phyloP scores from a whole-genome alignment of 257 asterid genomes.

The Solanum sitiens region DNA sequence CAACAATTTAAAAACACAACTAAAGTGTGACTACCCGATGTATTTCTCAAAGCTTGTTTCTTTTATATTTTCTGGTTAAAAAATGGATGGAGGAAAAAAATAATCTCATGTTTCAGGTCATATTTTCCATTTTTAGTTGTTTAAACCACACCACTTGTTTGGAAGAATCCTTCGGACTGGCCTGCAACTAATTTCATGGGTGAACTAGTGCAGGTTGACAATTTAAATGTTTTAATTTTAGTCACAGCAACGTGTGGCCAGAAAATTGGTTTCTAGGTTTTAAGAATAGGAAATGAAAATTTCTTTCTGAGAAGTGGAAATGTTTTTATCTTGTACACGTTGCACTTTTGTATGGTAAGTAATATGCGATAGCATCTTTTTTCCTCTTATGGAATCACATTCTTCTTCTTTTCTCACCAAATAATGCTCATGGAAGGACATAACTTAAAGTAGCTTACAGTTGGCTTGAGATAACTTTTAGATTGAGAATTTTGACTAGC shows the following conservation, averaged over 20 bases:
- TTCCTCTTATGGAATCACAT: background rate
- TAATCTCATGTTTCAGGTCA: background rate
- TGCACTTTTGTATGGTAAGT: background rate
- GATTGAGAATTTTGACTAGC: background rate
- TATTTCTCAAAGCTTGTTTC: background rate
- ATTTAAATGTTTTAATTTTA: background rate
- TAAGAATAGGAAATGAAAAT: background rate
- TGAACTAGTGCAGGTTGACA: background rate
- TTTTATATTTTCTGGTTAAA: background rate
- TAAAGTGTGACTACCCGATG: background rate
- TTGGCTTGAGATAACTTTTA: background rate
- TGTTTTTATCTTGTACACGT: background rate
- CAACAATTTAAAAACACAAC: background rate
- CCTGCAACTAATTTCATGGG: background rate
- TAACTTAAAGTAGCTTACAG: background rate
- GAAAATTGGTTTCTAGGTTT: background rate
- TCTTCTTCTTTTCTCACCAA: background rate
- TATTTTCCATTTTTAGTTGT: background rate
- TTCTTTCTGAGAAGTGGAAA: background rate
- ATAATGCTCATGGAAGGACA: background rate
- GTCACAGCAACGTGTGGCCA: background rate
- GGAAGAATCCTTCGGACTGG: background rate
- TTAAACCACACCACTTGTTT: background rate
- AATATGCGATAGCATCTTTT: background rate
- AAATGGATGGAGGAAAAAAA: background rate